These are phyloP conservation scores for Solanum sitiens DNA, from an alignment of 257 asterid genomes.

Conservation along the genomic window DNA sequence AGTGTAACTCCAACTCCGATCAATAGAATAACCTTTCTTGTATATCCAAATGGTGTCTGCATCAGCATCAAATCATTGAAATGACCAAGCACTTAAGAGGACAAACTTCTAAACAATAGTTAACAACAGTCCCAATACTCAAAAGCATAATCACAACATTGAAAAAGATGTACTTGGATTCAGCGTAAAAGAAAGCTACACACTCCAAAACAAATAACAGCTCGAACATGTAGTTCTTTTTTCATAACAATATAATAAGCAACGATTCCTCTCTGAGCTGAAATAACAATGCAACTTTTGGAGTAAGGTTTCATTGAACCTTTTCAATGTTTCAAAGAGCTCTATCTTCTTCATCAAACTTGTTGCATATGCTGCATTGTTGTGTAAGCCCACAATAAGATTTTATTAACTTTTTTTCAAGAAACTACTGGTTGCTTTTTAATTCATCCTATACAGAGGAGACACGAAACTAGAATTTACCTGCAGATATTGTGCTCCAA, in stretches of 20 bases:
- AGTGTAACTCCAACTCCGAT: slow-evolving; percentile 8
- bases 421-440: no score
- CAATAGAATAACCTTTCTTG: background rate
- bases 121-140: background rate
- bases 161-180: background rate
- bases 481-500: no score
- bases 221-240: background rate
- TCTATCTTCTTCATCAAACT: no score
- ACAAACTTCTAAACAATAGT: background rate
- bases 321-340: no score
- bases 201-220: background rate
- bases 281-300: no score
- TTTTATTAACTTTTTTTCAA: no score
- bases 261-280: no score
- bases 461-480: no score
- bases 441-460: no score
- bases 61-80: background rate
- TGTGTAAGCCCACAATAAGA: no score
- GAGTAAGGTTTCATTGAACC: no score
- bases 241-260: background rate
- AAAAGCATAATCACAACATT: background rate
- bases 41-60: slow-evolving; percentile 84
- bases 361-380: no score
- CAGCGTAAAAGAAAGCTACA: background rate
- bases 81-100: background rate